phyloP scores from a whole-genome alignment of 2,329 filamentous ascomycete genomes.

The Colletotrichum spaethianum region DNA sequence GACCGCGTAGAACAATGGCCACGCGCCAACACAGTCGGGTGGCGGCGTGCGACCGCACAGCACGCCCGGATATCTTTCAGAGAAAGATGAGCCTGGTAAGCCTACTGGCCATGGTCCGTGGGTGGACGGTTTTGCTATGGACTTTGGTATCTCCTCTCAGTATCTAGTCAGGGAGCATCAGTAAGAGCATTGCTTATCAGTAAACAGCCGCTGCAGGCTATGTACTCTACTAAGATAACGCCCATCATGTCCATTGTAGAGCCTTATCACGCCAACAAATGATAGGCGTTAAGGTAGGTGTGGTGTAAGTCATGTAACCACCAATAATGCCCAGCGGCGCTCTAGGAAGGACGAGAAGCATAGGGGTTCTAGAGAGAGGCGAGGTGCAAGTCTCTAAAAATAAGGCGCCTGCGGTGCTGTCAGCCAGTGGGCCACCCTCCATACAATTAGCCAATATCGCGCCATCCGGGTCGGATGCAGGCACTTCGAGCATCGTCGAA shows the following conservation, averaged over 20 bases:
- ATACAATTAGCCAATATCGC: not conserved
- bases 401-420: too few relatives aligned
- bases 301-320: not conserved
- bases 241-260: too few relatives aligned
- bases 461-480: too few relatives aligned
- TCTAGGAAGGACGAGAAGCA: not conserved
- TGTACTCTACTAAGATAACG: too few relatives aligned
- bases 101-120: too few relatives aligned
- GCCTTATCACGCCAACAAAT: not conserved
- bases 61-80: not conserved
- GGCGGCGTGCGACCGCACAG: not conserved
- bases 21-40: not conserved
- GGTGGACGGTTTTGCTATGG: too few relatives aligned
- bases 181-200: too few relatives aligned
- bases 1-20: not conserved
- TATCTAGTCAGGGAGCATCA: too few relatives aligned
- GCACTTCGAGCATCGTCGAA: too few relatives aligned
- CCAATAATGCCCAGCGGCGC: not conserved
- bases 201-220: too few relatives aligned
- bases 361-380: not conserved
- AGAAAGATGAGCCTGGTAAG: too few relatives aligned
- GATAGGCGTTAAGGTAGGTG: not conserved
- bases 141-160: too few relatives aligned
- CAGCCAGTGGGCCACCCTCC: not conserved
- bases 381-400: not conserved